Evolutionary conservation across 2,329 filamentous ascomycete species (phyloP), one percentile per base, ranked within the genome.

Genomic region (Exophiala phaeomuriformis): DNA sequence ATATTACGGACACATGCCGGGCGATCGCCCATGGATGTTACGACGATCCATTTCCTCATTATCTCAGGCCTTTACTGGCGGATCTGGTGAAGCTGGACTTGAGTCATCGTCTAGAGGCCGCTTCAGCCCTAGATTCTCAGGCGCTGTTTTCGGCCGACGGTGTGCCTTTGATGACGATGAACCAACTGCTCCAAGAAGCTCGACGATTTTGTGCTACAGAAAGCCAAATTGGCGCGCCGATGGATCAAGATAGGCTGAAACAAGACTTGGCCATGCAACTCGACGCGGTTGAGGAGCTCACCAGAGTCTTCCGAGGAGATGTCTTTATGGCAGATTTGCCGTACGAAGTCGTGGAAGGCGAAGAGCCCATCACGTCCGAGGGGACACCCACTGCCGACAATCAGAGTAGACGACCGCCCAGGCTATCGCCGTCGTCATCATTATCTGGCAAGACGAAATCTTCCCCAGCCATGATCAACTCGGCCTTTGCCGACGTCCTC

Each of bases 81-180:
- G 53, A 55, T 2, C 40, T 59, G 4, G 42, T 59, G 39, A 55
- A 42, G 32, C 10, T 45, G 39, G 57, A 59, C 42, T n/a, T 59
- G 37, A 40, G 33, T 19, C 43, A 47, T 1, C 42, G 53, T 10
- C 19, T 59, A 36, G 28, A 44, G 19, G 29, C 50, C 19, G 27
- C 45, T 6, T 47, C 51, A 2, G 46, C 29, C n/a, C 44, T 40
- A 35, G 5, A 33, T 3, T 32, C 39, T 19, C n/a, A n/a, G 3
- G 39, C 10, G 2, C 32, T 29, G 19, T 19, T 43, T 4, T 49
- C 51, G 12, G 29, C 31, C 9, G 40, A 31, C 7, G 45, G 48
- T 33, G 12, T 53, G 8, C 28, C 30, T 33, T 42, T 36, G 19
- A 54, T 54, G 52, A 54, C 33, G 6, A 31, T 54, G 46, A 35